A percentile compares a stretch with the other conserved stretches of the same genome.
phyloP scores from a whole-genome alignment of 371 early-diverging fungal genomes.

The Funneliformis caledonium region DNA sequence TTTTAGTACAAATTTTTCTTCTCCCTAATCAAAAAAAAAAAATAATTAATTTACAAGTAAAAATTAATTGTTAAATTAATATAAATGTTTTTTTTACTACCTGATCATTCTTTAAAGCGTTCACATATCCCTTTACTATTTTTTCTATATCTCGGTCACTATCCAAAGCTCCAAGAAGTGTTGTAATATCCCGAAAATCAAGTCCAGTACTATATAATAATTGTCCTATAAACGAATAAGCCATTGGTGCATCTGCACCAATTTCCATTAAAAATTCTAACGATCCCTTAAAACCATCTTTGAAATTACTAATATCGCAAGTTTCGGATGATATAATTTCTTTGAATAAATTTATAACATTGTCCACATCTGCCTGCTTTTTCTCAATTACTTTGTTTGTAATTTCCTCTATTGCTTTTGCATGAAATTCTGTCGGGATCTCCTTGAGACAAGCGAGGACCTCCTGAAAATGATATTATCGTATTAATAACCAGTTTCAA shows the following conservation, averaged over 20 bases:
- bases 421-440: conserved; percentile 60
- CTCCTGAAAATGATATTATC: conserved; percentile 48
- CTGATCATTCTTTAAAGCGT: neutral
- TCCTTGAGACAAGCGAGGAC: conserved; percentile 69
- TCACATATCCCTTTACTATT: conserved; percentile 33
- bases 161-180: conserved; percentile 27
- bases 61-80: neutral
- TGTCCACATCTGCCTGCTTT: conserved; percentile 62
- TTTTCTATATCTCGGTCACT: conserved; percentile 21
- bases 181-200: conserved; percentile 44
- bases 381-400: conserved; percentile 60
- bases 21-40: conserved; percentile 1
- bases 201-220: conserved; percentile 63
- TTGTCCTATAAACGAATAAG: conserved; percentile 67
- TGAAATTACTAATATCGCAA: conserved; percentile 49
- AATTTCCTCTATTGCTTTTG: conserved; percentile 54
- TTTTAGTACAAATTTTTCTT: neutral
- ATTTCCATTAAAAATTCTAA: conserved; percentile 77
- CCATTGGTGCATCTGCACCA: conserved; percentile 81
- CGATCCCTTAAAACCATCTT: conserved; percentile 63
- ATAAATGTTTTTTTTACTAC: neutral
- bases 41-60: neutral
- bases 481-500: neutral
- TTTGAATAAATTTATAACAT: conserved; percentile 60
- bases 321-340: conserved; percentile 52